Evolutionary conservation across 345 rosid genomes (phyloP).

Genomic region (Eutrema yunnanense): DNA sequence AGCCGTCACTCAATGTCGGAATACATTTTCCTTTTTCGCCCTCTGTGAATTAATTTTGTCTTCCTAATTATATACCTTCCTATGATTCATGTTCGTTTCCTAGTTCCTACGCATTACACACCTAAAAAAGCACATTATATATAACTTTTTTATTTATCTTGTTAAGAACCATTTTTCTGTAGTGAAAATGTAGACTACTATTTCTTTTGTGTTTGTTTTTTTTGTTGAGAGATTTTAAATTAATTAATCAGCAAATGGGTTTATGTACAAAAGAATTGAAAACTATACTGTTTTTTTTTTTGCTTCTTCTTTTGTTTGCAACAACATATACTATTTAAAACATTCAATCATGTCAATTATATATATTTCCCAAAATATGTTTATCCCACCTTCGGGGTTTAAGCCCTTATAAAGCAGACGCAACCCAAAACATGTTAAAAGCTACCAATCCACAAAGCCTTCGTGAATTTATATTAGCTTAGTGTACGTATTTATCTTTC

Average conservation of each 20-base stretch:
- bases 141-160: not conserved
- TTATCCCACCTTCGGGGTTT: not conserved
- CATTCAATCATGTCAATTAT: not conserved
- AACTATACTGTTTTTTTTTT: too few species aligned
- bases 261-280: too few species aligned
- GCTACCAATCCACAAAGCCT: not conserved
- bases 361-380: not conserved
- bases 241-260: too few species aligned
- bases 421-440: not conserved
- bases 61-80: conserved; percentile 19
- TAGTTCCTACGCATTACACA: conserved; percentile 4
- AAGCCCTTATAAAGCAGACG: not conserved
- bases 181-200: not conserved
- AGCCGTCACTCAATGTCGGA: conserved; percentile 29
- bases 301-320: too few species aligned
- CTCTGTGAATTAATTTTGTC: not conserved
- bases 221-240: too few species aligned
- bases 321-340: not conserved
- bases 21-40: not conserved
- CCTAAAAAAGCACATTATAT: not conserved
- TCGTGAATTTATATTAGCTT: not conserved
- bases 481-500: not conserved
- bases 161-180: conserved; percentile 2
- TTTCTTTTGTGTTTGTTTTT: not conserved
- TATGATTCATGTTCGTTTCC: conserved; percentile 12